Percentiles rank a stretch among this genome's conserved stretches.
Evolutionary conservation across 148 eudicot species (phyloP).

Genomic region (Arbutus unedo): DNA sequence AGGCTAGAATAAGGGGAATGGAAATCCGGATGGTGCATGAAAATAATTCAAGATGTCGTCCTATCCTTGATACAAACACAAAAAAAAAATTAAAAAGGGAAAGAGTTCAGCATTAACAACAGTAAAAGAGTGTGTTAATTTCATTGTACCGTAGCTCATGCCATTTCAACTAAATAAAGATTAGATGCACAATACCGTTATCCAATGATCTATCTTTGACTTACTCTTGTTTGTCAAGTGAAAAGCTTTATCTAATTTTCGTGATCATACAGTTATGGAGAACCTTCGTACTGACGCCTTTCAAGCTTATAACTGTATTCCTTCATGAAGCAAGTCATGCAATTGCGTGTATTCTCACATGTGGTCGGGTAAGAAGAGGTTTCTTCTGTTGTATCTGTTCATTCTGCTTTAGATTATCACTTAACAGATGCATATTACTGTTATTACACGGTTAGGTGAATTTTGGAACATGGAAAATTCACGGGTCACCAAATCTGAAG

Average conservation of each 20-base stretch:
- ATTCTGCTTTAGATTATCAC: background rate
- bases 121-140: background rate
- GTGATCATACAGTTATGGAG: slow-evolving; percentile 66
- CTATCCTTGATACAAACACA: background rate
- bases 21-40: background rate
- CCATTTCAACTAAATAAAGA: background rate
- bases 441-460: background rate
- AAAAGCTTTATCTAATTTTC: background rate
- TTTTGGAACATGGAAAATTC: background rate
- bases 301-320: slow-evolving; percentile 88
- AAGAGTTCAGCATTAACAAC: background rate
- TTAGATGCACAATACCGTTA: background rate
- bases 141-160: background rate
- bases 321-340: slow-evolving; percentile 95
- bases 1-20: background rate
- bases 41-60: background rate
- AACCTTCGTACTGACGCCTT: slow-evolving; percentile 80
- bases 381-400: background rate
- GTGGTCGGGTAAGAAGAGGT: slow-evolving; percentile 57
- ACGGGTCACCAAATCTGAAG: background rate
- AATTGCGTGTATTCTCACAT: slow-evolving; percentile 74
- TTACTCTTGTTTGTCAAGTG: background rate
- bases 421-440: background rate
- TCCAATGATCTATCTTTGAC: slow-evolving; percentile 14
- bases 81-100: background rate